Evolutionary conservation across 768 basidiomycete genomes (phyloP).

Genomic region (Tulasnella sp.): DNA sequence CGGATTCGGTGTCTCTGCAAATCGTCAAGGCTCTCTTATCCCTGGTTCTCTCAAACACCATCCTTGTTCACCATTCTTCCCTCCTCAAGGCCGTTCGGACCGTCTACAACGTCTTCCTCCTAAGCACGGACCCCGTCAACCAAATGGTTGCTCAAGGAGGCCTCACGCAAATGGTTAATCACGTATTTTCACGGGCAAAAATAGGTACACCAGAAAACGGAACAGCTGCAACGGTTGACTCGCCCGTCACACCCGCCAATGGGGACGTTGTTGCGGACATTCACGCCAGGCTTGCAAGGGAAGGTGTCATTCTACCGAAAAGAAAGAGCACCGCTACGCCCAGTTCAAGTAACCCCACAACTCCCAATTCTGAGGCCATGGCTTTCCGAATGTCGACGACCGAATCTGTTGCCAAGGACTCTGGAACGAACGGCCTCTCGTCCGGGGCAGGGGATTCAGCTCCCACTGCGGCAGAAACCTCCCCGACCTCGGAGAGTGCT

Average conservation of each 20-base stretch:
- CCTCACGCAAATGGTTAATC: slow-evolving; percentile 95
- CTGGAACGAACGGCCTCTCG: background rate
- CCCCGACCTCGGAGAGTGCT: background rate
- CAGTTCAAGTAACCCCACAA: slow-evolving; percentile 1
- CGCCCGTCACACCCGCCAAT: slow-evolving; percentile 1
- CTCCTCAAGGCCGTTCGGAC: slow-evolving; percentile 93
- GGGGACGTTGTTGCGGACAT: slow-evolving; percentile 14
- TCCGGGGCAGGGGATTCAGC: background rate
- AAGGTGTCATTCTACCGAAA: slow-evolving; percentile 12
- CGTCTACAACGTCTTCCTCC: slow-evolving; percentile 94
- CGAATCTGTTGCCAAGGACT: background rate
- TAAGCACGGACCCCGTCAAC: slow-evolving; percentile 83
- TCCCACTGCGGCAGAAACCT: background rate
- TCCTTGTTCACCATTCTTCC: slow-evolving; percentile 90
- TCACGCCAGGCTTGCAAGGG: slow-evolving; percentile 1
- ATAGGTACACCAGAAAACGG: slow-evolving; percentile 23
- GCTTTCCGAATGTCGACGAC: background rate
- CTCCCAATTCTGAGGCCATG: background rate
- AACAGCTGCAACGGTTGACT: background rate
- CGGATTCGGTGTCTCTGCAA: slow-evolving; percentile 87
- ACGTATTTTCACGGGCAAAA: slow-evolving; percentile 81
- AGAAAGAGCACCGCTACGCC: slow-evolving; percentile 5
- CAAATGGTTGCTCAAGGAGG: slow-evolving; percentile 99
- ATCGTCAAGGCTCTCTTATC: slow-evolving; percentile 93
- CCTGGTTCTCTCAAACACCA: slow-evolving; percentile 75